Conservation (phyloP, 345 rosid species). For the Rhodomyrtus tomentosa region DNA sequence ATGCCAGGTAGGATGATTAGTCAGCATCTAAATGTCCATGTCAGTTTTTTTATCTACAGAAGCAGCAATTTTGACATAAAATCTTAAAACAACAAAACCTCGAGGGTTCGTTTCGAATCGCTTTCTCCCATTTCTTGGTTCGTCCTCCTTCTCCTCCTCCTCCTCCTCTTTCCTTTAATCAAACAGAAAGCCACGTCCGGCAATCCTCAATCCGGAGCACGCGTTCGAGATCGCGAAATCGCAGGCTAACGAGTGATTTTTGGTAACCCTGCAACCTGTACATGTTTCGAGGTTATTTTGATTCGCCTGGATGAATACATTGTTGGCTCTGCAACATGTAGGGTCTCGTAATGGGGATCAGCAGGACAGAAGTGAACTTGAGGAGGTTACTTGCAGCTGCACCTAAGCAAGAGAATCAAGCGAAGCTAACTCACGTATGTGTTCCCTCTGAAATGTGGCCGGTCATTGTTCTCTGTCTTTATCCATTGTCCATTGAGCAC, state of each 20-base stretch:
- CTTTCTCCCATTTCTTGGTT: not conserved
- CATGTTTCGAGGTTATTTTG: not conserved
- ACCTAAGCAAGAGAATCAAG: constrained; percentile 64
- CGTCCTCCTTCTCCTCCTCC: not conserved
- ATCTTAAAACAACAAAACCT: not conserved
- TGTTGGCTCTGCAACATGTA: not conserved
- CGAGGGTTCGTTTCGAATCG: not conserved
- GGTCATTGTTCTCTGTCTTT: not conserved
- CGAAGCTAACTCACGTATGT: constrained; percentile 67
- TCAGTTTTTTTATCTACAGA: not conserved
- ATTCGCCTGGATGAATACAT: not conserved
- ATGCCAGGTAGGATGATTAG: no score
- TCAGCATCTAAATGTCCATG: not conserved
- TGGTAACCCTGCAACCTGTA: not conserved
- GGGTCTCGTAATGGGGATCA: constrained; percentile 43
- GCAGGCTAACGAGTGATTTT: not conserved
- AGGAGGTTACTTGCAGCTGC: constrained; percentile 66
- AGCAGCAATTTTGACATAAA: not conserved
- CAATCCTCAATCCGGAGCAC: not conserved
- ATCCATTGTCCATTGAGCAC: not conserved
- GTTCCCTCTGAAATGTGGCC: not conserved
- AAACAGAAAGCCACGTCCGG: not conserved
- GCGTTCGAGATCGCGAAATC: not conserved
- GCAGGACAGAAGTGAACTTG: constrained; percentile 70
- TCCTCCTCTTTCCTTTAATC: not conserved